Evolutionary conservation across 2,329 filamentous ascomycete genomes (phyloP).

Genomic region (Colletotrichum sojae): DNA sequence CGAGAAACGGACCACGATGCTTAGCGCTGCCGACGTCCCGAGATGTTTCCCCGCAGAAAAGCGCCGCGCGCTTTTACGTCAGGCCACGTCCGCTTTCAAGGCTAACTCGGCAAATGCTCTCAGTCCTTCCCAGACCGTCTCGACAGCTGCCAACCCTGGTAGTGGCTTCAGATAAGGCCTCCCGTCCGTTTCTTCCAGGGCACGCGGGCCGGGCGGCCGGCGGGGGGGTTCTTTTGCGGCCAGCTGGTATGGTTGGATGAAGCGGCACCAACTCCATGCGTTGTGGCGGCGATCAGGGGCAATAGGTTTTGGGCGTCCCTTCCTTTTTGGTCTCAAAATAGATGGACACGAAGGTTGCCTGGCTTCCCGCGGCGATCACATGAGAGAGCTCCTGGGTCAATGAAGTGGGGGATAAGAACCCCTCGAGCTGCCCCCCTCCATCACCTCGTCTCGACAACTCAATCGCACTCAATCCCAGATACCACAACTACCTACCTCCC

Average conservation of each 20-base stretch:
- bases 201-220: slow-evolving; percentile 10
- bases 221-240: neutral
- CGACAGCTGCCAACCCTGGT: neutral
- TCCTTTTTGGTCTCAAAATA: slow-evolving; percentile 11
- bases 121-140: neutral
- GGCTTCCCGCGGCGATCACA: slow-evolving; percentile 22
- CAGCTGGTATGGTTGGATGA: neutral
- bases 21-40: slow-evolving; percentile 30
- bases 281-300: slow-evolving; percentile 12
- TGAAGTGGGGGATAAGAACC: slow-evolving; percentile 29
- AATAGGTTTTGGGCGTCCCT: slow-evolving; percentile 4
- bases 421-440: slow-evolving; percentile 20
- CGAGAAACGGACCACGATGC: neutral
- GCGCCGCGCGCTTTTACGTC: slow-evolving; percentile 23
- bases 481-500: neutral
- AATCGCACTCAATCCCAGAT: neutral
- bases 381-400: slow-evolving; percentile 20
- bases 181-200: slow-evolving; percentile 13
- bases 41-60: slow-evolving; percentile 25
- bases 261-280: neutral
- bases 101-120: slow-evolving; percentile 16
- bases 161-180: slow-evolving; percentile 13
- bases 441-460: neutral
- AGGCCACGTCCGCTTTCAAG: slow-evolving; percentile 15
- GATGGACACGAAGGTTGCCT: slow-evolving; percentile 8